Conservation (phyloP, 2,329 filamentous ascomycete genomes). For the Cladosporium colombiae region DNA sequence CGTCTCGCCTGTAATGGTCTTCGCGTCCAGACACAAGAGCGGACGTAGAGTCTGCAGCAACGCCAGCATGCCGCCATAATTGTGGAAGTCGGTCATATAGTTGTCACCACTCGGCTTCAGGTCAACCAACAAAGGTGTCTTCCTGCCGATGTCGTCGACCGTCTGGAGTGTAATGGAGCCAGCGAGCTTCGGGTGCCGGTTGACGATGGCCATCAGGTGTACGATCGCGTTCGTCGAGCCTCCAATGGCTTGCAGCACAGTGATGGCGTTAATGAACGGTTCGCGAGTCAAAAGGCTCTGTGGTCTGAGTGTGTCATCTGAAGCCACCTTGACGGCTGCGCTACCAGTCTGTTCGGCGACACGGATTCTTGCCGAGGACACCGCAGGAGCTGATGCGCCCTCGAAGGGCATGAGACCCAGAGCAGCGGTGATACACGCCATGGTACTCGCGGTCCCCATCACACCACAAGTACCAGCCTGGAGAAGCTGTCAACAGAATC, state of each 20-base stretch:
- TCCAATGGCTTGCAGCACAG: conserved; percentile 48
- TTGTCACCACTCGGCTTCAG: conserved; percentile 57
- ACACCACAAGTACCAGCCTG: conserved; percentile 55
- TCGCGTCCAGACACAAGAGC: conserved; percentile 48
- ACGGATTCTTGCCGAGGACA: conserved; percentile 53
- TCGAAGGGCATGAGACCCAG: conserved; percentile 56
- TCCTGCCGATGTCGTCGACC: conserved; percentile 51
- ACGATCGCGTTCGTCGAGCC: conserved; percentile 48
- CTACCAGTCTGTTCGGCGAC: conserved; percentile 58
- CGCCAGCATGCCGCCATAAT: conserved; percentile 54
- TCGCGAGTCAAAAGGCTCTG: conserved; percentile 49
- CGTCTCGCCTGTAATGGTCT: conserved; percentile 51
- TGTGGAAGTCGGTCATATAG: conserved; percentile 58
- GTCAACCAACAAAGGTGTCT: conserved; percentile 51
- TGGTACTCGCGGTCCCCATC: conserved; percentile 60
- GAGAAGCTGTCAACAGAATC: neutral
- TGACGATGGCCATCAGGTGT: conserved; percentile 49
- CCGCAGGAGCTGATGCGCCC: conserved; percentile 56
- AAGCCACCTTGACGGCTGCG: conserved; percentile 48
- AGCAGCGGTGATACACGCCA: conserved; percentile 56
- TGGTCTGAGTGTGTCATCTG: conserved; percentile 39
- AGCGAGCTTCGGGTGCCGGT: conserved; percentile 51
- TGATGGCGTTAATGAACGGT: conserved; percentile 52
- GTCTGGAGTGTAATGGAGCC: conserved; percentile 49
- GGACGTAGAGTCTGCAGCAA: conserved; percentile 50